Conservation (phyloP, 805 yeast species). For the Starmerella bombi region DNA sequence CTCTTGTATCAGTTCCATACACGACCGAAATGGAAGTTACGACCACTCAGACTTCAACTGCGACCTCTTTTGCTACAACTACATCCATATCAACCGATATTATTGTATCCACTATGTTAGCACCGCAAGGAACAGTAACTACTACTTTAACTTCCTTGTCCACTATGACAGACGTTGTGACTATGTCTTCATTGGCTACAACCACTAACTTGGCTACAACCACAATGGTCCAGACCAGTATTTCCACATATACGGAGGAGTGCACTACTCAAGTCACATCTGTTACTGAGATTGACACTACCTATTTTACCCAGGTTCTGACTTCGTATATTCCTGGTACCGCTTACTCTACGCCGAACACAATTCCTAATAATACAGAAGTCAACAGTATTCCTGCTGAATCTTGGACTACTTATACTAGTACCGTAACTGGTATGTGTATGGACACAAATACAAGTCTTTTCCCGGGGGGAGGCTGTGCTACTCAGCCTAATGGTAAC, state of each 20-base stretch:
- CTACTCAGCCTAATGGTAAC: too few relatives aligned
- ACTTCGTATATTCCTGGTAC: too few relatives aligned
- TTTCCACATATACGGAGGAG: conserved; percentile 2
- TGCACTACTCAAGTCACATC: conserved; percentile 1
- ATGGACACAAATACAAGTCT: too few relatives aligned
- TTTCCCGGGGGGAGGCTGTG: too few relatives aligned
- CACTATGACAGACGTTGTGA: not conserved
- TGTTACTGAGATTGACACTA: too few relatives aligned
- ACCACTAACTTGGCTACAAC: not conserved
- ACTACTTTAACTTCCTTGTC: not conserved
- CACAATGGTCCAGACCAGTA: not conserved
- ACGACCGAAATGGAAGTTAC: not conserved
- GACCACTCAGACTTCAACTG: not conserved
- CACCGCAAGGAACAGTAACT: not conserved
- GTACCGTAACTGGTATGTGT: too few relatives aligned
- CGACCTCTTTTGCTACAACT: not conserved
- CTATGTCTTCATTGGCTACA: not conserved
- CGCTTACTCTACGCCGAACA: too few relatives aligned
- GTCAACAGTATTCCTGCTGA: too few relatives aligned
- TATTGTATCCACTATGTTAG: not conserved
- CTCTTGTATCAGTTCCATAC: not conserved
- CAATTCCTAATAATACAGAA: too few relatives aligned
- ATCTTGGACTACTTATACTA: too few relatives aligned
- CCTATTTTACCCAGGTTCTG: too few relatives aligned
- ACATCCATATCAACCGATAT: not conserved